Conservation (phyloP, 768 basidiomycete genomes). For the Tricholoma sp. region DNA sequence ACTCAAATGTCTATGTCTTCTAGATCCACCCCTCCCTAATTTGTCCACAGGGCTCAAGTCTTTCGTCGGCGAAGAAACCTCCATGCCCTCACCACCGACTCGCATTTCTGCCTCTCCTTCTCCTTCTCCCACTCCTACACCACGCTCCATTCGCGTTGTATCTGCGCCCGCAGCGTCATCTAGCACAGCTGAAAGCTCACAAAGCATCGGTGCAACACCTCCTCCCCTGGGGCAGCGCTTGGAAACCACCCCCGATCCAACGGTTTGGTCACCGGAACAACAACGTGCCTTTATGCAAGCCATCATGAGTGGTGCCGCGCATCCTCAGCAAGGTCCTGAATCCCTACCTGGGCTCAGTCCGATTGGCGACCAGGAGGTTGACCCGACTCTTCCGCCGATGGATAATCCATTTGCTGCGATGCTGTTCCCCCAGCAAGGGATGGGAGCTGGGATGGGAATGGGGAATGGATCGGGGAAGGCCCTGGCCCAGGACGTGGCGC, state of each 20-base stretch:
- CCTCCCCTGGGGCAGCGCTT: conserved; percentile 18
- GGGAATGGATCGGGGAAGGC: conserved; percentile 21
- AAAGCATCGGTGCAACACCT: conserved; percentile 1
- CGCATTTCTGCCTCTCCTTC: conserved; percentile 27
- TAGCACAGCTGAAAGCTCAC: neutral
- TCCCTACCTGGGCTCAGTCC: conserved; percentile 12
- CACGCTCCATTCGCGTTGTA: conserved; percentile 8
- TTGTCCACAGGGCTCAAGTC: conserved; percentile 23
- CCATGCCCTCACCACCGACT: conserved; percentile 33
- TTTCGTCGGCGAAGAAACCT: conserved; percentile 44
- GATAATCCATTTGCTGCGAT: conserved; percentile 47
- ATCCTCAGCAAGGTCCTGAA: conserved; percentile 10
- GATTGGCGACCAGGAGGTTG: conserved; percentile 11
- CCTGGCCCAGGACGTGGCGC: conserved; percentile 11
- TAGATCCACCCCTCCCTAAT: conserved; percentile 38
- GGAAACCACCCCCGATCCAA: conserved; percentile 39
- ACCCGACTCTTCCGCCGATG: conserved; percentile 25
- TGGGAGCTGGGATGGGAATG: conserved; percentile 13
- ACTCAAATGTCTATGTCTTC: neutral
- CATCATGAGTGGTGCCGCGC: conserved; percentile 38
- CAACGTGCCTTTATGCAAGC: conserved; percentile 66
- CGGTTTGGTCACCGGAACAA: conserved; percentile 64
- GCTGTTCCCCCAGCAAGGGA: conserved; percentile 25
- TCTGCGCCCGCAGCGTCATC: conserved; percentile 21
- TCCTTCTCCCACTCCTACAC: conserved; percentile 16